A percentile compares a stretch with the other conserved stretches of the same genome.
Evolutionary conservation across 108 stramenopile genomes (phyloP).

Genomic region (Skeletonema costatum): DNA sequence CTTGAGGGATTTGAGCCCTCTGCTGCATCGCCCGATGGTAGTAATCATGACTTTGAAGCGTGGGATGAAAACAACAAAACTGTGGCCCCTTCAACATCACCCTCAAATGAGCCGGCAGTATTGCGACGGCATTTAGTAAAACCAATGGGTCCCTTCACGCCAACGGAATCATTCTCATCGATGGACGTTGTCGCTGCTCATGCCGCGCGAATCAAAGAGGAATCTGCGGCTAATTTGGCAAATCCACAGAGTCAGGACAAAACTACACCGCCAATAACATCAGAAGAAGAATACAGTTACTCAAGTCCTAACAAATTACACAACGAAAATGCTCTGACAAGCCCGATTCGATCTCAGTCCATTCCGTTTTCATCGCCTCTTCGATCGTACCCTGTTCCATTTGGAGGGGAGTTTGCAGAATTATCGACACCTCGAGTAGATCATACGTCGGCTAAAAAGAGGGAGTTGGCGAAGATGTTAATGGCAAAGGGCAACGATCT

Average conservation of each 20-base stretch:
- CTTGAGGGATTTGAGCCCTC: slow-evolving; percentile 27
- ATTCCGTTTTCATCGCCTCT: slow-evolving; percentile 7
- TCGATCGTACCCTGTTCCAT: slow-evolving; percentile 7
- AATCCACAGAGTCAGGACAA: not conserved
- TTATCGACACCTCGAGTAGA: slow-evolving; percentile 47
- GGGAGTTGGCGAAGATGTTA: slow-evolving; percentile 11
- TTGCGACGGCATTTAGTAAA: slow-evolving; percentile 17
- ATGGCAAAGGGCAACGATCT: slow-evolving; percentile 1
- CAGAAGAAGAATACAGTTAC: not conserved
- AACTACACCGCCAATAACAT: not conserved
- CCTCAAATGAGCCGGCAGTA: not conserved
- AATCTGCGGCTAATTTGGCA: not conserved
- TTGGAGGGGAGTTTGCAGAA: slow-evolving; percentile 17
- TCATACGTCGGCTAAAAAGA: slow-evolving; percentile 26
- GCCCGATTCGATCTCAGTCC: not conserved
- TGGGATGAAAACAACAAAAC: not conserved
- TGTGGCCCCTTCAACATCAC: not conserved
- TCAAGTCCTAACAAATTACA: not conserved
- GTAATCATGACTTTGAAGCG: not conserved
- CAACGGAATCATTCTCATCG: slow-evolving; percentile 40
- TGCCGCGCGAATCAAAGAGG: not conserved
- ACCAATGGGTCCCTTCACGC: slow-evolving; percentile 46
- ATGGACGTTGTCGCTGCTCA: slow-evolving; percentile 5
- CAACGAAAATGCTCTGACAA: not conserved
- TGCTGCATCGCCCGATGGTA: not conserved